Base-by-base conservation (phyloP, 1,284 basidiomycete species). In the Salmacisia buchloeana region DNA sequence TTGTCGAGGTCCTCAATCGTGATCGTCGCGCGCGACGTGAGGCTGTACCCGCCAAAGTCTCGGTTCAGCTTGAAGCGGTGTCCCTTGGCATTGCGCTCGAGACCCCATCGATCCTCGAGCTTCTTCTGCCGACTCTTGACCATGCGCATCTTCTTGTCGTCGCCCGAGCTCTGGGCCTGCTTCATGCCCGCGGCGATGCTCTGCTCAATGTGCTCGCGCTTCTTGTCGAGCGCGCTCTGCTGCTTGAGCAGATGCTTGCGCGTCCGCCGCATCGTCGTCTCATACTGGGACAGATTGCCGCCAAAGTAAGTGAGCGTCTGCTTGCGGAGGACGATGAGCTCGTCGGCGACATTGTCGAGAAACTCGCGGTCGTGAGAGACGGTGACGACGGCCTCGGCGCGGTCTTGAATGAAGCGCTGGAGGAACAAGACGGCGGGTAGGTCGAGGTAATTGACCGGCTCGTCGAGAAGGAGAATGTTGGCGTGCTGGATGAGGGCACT, bases 281-380 rank as follows among this genome's bases (percentile, higher is more conserved):
- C 84, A 77, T 85, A 88, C 18, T 83, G 83, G n/a, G 84, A 83
- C 23, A 86, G 83, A 15, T 79, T 82, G 2, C 88, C 88, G 49
- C 84, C 82, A 75, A 87, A 88, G 69, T 88, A 87, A 12, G 81
- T 77, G 2, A 91, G 82, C 18, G 80, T 82, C 61, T 83, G 81
- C 62, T 86, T 82, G 25, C 86, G 84, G 39, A 90, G 83, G 21
- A 86, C 83, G 62, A 90, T 85, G 0, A 86, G 85, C 72, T 89
- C 86, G n/a, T 88, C 84, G 0, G 85, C 84, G 46, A 89, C 83
- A 25, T 82, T 81, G 70, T 89, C 85, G 23, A 88, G 81, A 72
- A 91, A 90, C 33, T 57, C 85, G 56, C 86, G 85, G 73, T 90
- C 89, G 76, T 90, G 89, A 0, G 88, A 86, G 27, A 87, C 81